These are phyloP conservation scores for Hibiscus mutabilis DNA, from an alignment of 345 rosid genomes.

Conservation along the genomic window DNA sequence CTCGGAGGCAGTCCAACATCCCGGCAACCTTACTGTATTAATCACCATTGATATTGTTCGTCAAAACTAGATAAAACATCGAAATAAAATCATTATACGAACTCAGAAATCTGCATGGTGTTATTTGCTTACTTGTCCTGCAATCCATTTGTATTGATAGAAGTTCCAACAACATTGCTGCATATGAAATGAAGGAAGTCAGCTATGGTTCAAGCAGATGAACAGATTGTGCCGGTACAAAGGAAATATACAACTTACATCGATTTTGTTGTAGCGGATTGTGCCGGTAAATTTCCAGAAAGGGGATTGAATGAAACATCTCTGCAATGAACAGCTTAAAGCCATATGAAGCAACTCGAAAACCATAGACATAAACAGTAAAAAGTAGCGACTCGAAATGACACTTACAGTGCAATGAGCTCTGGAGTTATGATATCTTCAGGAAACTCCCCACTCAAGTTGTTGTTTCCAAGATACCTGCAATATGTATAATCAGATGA, in stretches of 20 bases:
- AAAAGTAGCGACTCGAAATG: not conserved
- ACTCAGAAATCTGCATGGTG: not conserved
- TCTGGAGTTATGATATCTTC: slow-evolving; percentile 24
- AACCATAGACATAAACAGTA: not conserved
- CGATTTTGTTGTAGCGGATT: slow-evolving; percentile 29
- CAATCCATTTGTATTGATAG: slow-evolving; percentile 27
- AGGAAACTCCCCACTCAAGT: slow-evolving; percentile 42
- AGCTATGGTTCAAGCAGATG: not conserved
- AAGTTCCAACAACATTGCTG: slow-evolving; percentile 49
- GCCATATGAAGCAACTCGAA: not conserved
- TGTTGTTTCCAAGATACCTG: slow-evolving; percentile 53
- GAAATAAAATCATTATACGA: not conserved
- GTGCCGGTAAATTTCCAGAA: slow-evolving; percentile 35
- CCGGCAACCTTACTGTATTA: slow-evolving; percentile 32
- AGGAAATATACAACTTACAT: slow-evolving; percentile 27
- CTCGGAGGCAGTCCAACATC: slow-evolving; percentile 40
- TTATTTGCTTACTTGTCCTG: slow-evolving; percentile 23
- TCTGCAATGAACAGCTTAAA: slow-evolving; percentile 19
- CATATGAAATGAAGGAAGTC: slow-evolving; percentile 11
- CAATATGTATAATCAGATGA: slow-evolving; percentile 2
- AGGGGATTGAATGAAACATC: slow-evolving; percentile 56
- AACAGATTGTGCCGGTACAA: not conserved
- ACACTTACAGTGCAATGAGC: slow-evolving; percentile 39
- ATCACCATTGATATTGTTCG: slow-evolving; percentile 1
- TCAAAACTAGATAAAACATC: not conserved